Base-by-base conservation (phyloP, 1,284 basidiomycete genomes). In the Tilletia indica region DNA sequence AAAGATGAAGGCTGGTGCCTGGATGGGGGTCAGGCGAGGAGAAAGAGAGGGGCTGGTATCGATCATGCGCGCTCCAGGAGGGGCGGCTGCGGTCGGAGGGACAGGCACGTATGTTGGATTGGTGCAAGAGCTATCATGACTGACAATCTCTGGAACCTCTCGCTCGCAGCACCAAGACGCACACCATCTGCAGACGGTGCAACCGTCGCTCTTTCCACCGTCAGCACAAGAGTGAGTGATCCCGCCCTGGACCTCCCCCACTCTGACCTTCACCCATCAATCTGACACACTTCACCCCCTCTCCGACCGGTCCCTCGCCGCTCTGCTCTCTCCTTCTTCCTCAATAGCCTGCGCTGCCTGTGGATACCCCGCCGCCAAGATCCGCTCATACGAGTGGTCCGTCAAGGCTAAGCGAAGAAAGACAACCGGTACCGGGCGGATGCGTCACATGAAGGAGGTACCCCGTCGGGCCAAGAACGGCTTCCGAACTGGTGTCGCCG, bases 391-490 rank as follows among this genome's bases (percentile, higher is more conserved):
- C 87, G 92, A 98, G 87, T 99, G 96, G 96, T 93, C 94, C 80
- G 89, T 91, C 86, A 99, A 99, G 90, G 96, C 95, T 74, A 97
- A 98, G 91, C 91, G 96, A 88, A 91, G 96, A 90, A 96, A 97
- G 91, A 97, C 94, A 76, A 88, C 95, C 78, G 96, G 96, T 80
- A 95, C 96, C 81, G 96, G 96, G 79, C 90, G 96, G 84, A 97
- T 97, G 94, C 88, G 89, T 79, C 90, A 95, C 90, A 90, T 99
- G 87, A 97, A 95, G 89, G 86, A 74, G 66, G 81, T 84, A 72
- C 72, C 81, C 54, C 80, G 82, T 73, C 75, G 76, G 16, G 80
- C 82, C 70, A 98, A 98, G 92, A 98, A 98, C 86, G 96, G 95
- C 73, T 95, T 94, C 89, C 78, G 80, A 74, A 80, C 82, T 58